A percentile compares a stretch with the other conserved stretches of the same genome.
These are phyloP conservation scores for Exserohilum turcica DNA, from an alignment of 2,329 filamentous ascomycete species.

Conservation along the genomic window DNA sequence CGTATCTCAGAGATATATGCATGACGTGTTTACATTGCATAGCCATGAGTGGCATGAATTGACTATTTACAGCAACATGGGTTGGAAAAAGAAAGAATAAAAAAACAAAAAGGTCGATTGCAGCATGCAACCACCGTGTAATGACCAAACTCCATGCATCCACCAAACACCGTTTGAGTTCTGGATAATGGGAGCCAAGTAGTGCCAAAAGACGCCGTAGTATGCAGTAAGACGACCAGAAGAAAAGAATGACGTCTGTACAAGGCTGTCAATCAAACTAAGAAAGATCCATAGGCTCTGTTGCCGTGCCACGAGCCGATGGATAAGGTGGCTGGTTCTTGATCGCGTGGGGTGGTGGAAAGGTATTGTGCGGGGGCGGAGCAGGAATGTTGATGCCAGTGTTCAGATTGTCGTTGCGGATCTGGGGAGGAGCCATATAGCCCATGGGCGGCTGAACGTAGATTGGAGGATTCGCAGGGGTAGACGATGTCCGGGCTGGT, in stretches of 20 bases:
- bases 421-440: conserved; percentile 28
- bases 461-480: conserved; percentile 21
- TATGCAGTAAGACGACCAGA: conserved; percentile 6
- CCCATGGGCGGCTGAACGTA: conserved; percentile 27
- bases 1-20: neutral
- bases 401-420: conserved; percentile 21
- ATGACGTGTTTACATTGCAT: neutral
- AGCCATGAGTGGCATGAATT: neutral
- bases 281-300: conserved; percentile 17
- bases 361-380: conserved; percentile 19
- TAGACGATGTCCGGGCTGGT: conserved; percentile 27
- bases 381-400: conserved; percentile 29
- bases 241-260: neutral
- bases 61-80: conserved; percentile 4
- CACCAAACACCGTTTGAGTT: conserved; percentile 4
- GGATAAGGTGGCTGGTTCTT: conserved; percentile 9
- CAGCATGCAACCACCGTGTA: neutral
- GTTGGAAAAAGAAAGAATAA: neutral
- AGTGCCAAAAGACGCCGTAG: conserved; percentile 7
- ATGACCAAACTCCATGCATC: neutral
- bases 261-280: neutral
- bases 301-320: neutral
- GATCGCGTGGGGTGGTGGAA: conserved; percentile 7
- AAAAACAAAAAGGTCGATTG: neutral
- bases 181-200: neutral